Conservation (phyloP, 148 eudicot genomes). For the Camellia japonica region DNA sequence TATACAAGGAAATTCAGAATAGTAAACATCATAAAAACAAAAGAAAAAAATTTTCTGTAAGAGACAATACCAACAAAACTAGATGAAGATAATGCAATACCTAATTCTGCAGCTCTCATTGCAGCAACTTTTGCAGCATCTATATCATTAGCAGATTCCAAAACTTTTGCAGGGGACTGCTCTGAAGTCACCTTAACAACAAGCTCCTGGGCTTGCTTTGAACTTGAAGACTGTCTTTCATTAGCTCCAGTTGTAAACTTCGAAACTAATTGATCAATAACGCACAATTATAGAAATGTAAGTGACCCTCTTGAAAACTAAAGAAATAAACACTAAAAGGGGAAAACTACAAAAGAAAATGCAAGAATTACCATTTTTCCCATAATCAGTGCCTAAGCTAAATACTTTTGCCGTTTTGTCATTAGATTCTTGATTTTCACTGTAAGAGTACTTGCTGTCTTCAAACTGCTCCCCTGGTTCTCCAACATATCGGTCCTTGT, state of each 20-base stretch:
- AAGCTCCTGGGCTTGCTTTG: slow-evolving; percentile 36
- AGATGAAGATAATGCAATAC: slow-evolving; percentile 23
- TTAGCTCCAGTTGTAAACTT: slow-evolving; percentile 26
- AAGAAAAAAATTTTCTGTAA: neutral
- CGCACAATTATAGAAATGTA: slow-evolving; percentile 11
- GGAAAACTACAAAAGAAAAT: neutral
- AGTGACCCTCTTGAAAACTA: slow-evolving; percentile 5
- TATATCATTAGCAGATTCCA: slow-evolving; percentile 36
- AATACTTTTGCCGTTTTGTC: slow-evolving; percentile 56
- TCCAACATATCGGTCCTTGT: slow-evolving; percentile 28
- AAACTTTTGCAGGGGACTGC: slow-evolving; percentile 42
- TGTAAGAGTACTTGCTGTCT: slow-evolving; percentile 24
- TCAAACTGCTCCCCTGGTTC: slow-evolving; percentile 33
- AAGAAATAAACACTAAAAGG: neutral
- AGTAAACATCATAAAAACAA: neutral
- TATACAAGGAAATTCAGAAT: no score
- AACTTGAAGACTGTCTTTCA: slow-evolving; percentile 38
- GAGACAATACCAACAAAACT: no score
- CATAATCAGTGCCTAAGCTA: slow-evolving; percentile 28
- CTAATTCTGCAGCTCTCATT: slow-evolving; percentile 90
- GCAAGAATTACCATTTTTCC: slow-evolving; percentile 35
- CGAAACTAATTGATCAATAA: slow-evolving; percentile 13
- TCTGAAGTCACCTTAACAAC: slow-evolving; percentile 40
- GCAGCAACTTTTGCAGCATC: slow-evolving; percentile 97
- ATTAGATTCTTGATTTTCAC: slow-evolving; percentile 30